Evolutionary conservation across 306 rosid species (phyloP).

Genomic region (Datisca glomerata): DNA sequence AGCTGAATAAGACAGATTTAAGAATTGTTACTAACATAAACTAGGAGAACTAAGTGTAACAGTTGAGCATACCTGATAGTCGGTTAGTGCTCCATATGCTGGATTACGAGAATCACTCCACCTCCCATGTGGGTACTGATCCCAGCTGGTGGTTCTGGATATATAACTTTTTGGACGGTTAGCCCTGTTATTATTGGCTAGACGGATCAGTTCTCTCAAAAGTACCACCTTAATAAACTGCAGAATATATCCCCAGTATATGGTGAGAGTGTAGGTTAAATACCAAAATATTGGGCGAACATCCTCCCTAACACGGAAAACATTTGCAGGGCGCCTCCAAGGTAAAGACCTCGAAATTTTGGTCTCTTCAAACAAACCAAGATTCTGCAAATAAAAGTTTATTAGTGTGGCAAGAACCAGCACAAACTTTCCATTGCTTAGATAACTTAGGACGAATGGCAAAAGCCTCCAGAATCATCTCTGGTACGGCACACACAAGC

Average conservation of each 20-base stretch:
- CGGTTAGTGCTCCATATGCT: constrained; percentile 76
- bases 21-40: too few species aligned
- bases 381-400: constrained; percentile 46
- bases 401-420: constrained; percentile 10
- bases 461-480: too few species aligned
- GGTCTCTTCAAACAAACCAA: constrained; percentile 84
- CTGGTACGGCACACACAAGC: too few species aligned
- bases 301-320: constrained; percentile 67
- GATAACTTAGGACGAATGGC: not conserved
- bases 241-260: constrained; percentile 6
- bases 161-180: constrained; percentile 96
- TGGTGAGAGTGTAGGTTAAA: constrained; percentile 2
- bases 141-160: constrained; percentile 96
- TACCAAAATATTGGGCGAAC: constrained; percentile 96
- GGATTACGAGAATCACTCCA: constrained; percentile 91
- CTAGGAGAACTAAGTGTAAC: too few species aligned
- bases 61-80: constrained; percentile 88
- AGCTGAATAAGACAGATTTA: too few species aligned
- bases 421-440: too few species aligned
- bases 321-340: constrained; percentile 88
- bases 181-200: constrained; percentile 50
- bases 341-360: constrained; percentile 69
- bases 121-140: constrained; percentile 88
- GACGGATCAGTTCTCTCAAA: constrained; percentile 20
- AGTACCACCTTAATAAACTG: not conserved